Conservation (phyloP, 192 early-diverging fungal species). For the Backusella morwellensis region DNA sequence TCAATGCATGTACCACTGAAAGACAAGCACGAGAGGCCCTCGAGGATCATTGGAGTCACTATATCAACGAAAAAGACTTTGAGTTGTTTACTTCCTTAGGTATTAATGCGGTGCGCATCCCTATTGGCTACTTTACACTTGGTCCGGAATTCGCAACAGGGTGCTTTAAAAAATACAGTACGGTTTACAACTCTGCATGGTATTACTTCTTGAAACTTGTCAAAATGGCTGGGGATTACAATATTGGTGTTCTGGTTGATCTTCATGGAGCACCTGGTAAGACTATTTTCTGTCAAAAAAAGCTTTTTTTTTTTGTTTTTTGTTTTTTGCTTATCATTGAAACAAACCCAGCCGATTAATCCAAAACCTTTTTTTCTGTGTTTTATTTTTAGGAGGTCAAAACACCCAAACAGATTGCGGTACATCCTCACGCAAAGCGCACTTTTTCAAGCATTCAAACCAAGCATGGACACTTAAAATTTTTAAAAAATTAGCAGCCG, state of each 20-base stretch:
- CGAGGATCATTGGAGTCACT: constrained; percentile 53
- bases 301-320: not conserved
- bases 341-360: not conserved
- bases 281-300: not conserved
- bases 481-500: not conserved
- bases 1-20: not conserved
- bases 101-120: constrained; percentile 65
- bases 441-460: constrained; percentile 5
- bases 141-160: constrained; percentile 38
- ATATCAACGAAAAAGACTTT: constrained; percentile 59
- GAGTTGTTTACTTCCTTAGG: constrained; percentile 38
- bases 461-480: not conserved
- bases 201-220: constrained; percentile 49
- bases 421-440: not conserved
- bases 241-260: constrained; percentile 61
- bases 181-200: constrained; percentile 53
- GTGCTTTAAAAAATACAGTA: constrained; percentile 34
- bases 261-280: constrained; percentile 63
- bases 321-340: not conserved
- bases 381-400: constrained; percentile 19
- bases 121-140: constrained; percentile 66
- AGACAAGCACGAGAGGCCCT: constrained; percentile 40
- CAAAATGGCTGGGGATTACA: constrained; percentile 52
- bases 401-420: constrained; percentile 23
- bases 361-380: not conserved